phyloP scores from a whole-genome alignment of 345 rosid genomes.

The Mangifera indica region DNA sequence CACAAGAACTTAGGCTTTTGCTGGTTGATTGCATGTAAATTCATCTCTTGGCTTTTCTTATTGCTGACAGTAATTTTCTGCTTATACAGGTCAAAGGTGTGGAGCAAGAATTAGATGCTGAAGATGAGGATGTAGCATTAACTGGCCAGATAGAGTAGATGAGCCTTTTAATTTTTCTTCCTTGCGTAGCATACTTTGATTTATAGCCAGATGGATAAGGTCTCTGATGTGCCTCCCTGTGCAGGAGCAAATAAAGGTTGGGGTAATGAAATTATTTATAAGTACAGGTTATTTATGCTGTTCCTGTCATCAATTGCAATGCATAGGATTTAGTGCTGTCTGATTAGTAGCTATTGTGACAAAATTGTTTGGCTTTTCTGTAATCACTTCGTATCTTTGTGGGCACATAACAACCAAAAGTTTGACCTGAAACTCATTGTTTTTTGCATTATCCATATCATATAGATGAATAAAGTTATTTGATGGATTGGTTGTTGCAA shows the following conservation, averaged over 20 bases:
- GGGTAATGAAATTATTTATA: neutral
- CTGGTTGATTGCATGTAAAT: constrained; percentile 2
- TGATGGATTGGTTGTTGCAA: neutral
- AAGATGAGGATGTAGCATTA: constrained; percentile 49
- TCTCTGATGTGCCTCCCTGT: constrained; percentile 2
- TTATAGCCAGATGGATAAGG: neutral
- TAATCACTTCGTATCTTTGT: neutral
- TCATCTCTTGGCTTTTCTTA: constrained; percentile 5
- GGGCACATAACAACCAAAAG: neutral
- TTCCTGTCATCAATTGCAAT: constrained; percentile 10
- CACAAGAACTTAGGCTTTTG: constrained; percentile 5
- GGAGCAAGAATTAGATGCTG: constrained; percentile 82
- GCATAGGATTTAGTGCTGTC: constrained; percentile 2
- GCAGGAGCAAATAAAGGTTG: constrained; percentile 10
- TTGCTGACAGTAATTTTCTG: constrained; percentile 15
- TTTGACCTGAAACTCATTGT: constrained; percentile 1
- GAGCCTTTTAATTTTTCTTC: neutral
- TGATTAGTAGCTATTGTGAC: neutral
- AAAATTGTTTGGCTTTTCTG: neutral
- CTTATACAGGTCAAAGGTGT: constrained; percentile 73
- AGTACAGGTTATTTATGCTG: neutral
- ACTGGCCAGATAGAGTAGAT: constrained; percentile 56
- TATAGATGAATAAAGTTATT: constrained; percentile 8
- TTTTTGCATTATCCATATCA: neutral
- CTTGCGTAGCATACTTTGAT: neutral